A percentile compares a stretch with the other conserved stretches of the same genome.
These are phyloP conservation scores for Brasilioporus rufonigricans DNA, from an alignment of 768 basidiomycete genomes.

Conservation along the genomic window DNA sequence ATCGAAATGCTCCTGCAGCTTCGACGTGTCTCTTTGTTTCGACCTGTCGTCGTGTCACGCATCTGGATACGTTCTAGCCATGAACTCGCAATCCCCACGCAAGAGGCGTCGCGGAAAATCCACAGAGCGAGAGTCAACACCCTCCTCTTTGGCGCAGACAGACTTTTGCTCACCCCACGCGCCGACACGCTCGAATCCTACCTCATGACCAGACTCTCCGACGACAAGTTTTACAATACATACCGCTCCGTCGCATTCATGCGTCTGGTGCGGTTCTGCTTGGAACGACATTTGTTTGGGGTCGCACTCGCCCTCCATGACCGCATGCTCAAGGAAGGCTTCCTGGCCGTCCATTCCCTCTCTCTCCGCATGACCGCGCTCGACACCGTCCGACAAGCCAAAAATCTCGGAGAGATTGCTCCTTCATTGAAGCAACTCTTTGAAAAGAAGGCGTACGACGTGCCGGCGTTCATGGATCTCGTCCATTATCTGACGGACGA, in stretches of 20 bases:
- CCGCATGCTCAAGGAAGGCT: slow-evolving; percentile 40
- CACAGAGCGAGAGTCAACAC: slow-evolving; percentile 25
- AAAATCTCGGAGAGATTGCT: background rate
- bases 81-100: background rate
- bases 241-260: slow-evolving; percentile 36
- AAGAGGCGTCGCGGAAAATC: slow-evolving; percentile 11
- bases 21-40: slow-evolving; percentile 6
- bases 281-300: slow-evolving; percentile 36
- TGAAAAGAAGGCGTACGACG: slow-evolving; percentile 14
- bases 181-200: slow-evolving; percentile 20
- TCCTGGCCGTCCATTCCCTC: slow-evolving; percentile 37
- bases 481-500: slow-evolving; percentile 18
- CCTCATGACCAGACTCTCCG: slow-evolving; percentile 23
- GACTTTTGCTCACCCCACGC: slow-evolving; percentile 21
- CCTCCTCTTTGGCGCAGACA: slow-evolving; percentile 28
- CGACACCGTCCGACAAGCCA: slow-evolving; percentile 17
- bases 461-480: slow-evolving; percentile 27
- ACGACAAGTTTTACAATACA: slow-evolving; percentile 26
- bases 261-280: slow-evolving; percentile 39
- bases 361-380: slow-evolving; percentile 42
- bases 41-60: background rate
- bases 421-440: slow-evolving; percentile 14
- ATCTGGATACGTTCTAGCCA: slow-evolving; percentile 2
- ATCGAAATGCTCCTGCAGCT: slow-evolving; percentile 7
- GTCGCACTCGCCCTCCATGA: slow-evolving; percentile 41